phyloP scores from a whole-genome alignment of 1,284 basidiomycete genomes.

The Grifola frondosa region DNA sequence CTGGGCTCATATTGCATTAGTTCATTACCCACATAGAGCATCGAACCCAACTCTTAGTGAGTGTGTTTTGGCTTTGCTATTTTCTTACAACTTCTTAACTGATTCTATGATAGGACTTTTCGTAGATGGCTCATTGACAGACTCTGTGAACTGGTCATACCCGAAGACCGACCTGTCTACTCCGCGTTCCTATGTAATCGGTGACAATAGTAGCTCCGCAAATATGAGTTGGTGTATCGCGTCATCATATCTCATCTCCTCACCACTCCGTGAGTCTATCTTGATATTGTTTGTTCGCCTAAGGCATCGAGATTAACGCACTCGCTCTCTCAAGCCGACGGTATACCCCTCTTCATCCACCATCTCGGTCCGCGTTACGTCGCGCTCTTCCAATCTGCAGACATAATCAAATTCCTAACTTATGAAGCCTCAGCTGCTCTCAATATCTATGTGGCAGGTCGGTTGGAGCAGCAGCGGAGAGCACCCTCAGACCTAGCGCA shows the following conservation, averaged over 20 bases:
- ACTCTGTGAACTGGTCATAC: slow-evolving; percentile 61
- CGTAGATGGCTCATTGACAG: slow-evolving; percentile 65
- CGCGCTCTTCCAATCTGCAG: slow-evolving; percentile 65
- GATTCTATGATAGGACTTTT: slow-evolving; percentile 60
- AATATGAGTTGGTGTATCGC: slow-evolving; percentile 69
- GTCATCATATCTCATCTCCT: slow-evolving; percentile 60
- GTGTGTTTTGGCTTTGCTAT: no score
- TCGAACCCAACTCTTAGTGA: slow-evolving; percentile 62
- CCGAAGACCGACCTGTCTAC: slow-evolving; percentile 47
- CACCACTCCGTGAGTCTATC: slow-evolving; percentile 52
- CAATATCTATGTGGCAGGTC: slow-evolving; percentile 58
- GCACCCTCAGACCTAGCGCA: slow-evolving; percentile 33
- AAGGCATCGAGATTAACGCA: no score
- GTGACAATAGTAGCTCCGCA: slow-evolving; percentile 43
- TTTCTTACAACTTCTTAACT: no score
- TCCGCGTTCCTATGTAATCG: slow-evolving; percentile 50
- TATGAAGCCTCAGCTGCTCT: slow-evolving; percentile 77
- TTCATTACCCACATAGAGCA: slow-evolving; percentile 58
- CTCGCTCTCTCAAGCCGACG: slow-evolving; percentile 50
- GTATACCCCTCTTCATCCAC: slow-evolving; percentile 67
- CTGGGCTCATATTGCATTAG: slow-evolving; percentile 69
- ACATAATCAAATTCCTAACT: slow-evolving; percentile 68
- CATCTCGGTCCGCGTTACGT: slow-evolving; percentile 75
- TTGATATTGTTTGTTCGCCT: slow-evolving; percentile 1
- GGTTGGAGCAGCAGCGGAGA: slow-evolving; percentile 24